These are phyloP conservation scores for Beauveria scarabaeidicola DNA, from an alignment of 2,329 filamentous ascomycete genomes.

Conservation along the genomic window DNA sequence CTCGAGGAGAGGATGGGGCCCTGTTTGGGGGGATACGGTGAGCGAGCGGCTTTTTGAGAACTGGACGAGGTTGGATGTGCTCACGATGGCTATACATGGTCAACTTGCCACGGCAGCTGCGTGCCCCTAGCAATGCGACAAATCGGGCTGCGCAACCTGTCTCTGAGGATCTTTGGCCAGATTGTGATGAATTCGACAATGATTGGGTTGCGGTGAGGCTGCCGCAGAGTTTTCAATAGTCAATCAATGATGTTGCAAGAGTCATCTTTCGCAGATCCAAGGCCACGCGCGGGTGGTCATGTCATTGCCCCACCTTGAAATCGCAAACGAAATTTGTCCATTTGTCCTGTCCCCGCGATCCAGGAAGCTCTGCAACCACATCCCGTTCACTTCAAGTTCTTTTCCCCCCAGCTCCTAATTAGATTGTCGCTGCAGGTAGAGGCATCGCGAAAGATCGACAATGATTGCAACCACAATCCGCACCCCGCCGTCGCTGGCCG, in stretches of 20 bases:
- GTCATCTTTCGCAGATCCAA: not conserved
- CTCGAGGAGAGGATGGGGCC: constrained; percentile 76
- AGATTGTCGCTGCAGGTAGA: not conserved
- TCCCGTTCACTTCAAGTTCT: not conserved
- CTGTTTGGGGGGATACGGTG: constrained; percentile 21
- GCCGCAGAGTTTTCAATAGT: not conserved
- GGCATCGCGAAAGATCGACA: not conserved
- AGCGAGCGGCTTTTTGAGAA: not conserved
- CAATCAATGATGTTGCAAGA: not conserved
- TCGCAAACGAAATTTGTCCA: not conserved
- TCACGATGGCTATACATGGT: constrained; percentile 29
- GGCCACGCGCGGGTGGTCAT: not conserved
- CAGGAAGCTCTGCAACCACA: not conserved
- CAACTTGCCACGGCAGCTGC: not conserved
- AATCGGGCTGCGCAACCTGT: too few species aligned
- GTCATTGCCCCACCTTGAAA: constrained; percentile 8
- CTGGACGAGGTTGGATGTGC: constrained; percentile 7
- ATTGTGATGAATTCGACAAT: not conserved
- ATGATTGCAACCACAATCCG: constrained; percentile 48
- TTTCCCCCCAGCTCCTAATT: not conserved
- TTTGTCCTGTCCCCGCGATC: not conserved
- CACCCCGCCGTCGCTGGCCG: constrained; percentile 44
- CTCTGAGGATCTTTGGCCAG: too few species aligned
- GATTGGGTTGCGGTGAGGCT: not conserved
- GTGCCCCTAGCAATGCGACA: not conserved